phyloP scores from a whole-genome alignment of 768 basidiomycete species.

The Dendrothele bispora region DNA sequence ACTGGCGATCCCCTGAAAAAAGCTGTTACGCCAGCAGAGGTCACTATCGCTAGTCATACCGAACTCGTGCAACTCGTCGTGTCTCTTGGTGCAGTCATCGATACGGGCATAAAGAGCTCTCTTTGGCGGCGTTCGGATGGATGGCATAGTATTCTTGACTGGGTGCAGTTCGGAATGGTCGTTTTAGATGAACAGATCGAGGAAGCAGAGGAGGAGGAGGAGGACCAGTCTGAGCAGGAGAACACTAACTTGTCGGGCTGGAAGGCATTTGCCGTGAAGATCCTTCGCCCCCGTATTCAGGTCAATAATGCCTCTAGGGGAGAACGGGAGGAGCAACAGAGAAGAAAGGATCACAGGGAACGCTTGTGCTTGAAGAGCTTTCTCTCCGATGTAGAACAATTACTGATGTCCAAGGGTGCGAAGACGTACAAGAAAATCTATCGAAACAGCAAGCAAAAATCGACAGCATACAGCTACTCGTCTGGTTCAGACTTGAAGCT shows the following conservation, averaged over 20 bases:
- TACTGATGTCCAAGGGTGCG: conserved; percentile 34
- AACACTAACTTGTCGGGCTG: neutral
- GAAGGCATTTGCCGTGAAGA: conserved; percentile 11
- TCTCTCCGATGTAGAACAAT: conserved; percentile 31
- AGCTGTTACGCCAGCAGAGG: conserved; percentile 35
- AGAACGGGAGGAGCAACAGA: too few species aligned
- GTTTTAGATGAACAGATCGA: conserved; percentile 21
- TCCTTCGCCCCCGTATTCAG: conserved; percentile 6
- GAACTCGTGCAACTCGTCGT: conserved; percentile 39
- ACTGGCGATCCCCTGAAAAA: conserved; percentile 24
- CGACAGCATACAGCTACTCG: too few species aligned
- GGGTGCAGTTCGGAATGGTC: conserved; percentile 33
- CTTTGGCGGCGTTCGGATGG: conserved; percentile 13
- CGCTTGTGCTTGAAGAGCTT: conserved; percentile 29
- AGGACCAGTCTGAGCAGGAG: neutral
- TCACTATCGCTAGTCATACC: conserved; percentile 33
- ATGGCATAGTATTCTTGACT: conserved; percentile 35
- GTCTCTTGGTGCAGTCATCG: conserved; percentile 34
- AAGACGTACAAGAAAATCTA: conserved; percentile 44
- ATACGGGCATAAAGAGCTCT: conserved; percentile 29
- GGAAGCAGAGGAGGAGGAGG: conserved; percentile 15
- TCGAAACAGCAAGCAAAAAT: conserved; percentile 19
- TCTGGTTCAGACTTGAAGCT: too few species aligned
- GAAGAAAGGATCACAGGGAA: conserved; percentile 3
- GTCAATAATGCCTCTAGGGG: neutral